A percentile compares a stretch with the other conserved stretches of the same genome.
Evolutionary conservation across 306 rosid genomes (phyloP).

Genomic region (Trifolium fragiferum): DNA sequence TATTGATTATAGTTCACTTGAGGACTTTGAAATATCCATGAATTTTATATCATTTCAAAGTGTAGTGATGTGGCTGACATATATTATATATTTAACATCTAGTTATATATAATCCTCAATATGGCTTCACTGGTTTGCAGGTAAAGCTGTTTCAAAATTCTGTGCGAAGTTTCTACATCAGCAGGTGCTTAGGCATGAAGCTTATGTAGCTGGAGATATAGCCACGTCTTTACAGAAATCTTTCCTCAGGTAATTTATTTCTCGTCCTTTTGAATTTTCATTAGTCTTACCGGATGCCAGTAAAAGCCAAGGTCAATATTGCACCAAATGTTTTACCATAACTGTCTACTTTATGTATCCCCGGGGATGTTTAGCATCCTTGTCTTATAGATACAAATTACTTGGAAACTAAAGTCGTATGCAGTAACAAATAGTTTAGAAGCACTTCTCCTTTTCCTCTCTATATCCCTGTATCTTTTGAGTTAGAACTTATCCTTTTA

Average conservation of each 20-base stretch:
- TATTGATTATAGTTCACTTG: slow-evolving; percentile 27
- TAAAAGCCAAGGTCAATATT: slow-evolving; percentile 37
- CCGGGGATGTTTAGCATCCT: slow-evolving; percentile 19
- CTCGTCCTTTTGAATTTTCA: slow-evolving; percentile 27
- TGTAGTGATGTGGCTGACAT: slow-evolving; percentile 23
- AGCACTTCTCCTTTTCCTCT: slow-evolving; percentile 14
- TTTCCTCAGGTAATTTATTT: slow-evolving; percentile 75
- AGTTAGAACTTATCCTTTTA: slow-evolving; percentile 25
- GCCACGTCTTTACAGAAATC: slow-evolving; percentile 68
- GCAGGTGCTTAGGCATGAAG: slow-evolving; percentile 77
- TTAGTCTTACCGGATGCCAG: slow-evolving; percentile 34
- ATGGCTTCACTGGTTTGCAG: slow-evolving; percentile 54
- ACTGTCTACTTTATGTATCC: slow-evolving; percentile 30
- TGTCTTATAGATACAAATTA: slow-evolving; percentile 32
- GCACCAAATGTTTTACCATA: slow-evolving; percentile 31
- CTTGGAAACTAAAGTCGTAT: slow-evolving; percentile 12
- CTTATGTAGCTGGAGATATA: slow-evolving; percentile 80
- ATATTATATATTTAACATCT: slow-evolving; percentile 29
- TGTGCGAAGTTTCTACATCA: slow-evolving; percentile 92
- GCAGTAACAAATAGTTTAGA: slow-evolving; percentile 15
- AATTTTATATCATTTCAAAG: slow-evolving; percentile 12
- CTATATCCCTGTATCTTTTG: not conserved
- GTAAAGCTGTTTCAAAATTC: slow-evolving; percentile 94
- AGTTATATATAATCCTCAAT: slow-evolving; percentile 30
- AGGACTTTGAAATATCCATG: slow-evolving; percentile 12